Evolutionary conservation across 306 rosid genomes (phyloP).

Genomic region (Albizia julibrissin): DNA sequence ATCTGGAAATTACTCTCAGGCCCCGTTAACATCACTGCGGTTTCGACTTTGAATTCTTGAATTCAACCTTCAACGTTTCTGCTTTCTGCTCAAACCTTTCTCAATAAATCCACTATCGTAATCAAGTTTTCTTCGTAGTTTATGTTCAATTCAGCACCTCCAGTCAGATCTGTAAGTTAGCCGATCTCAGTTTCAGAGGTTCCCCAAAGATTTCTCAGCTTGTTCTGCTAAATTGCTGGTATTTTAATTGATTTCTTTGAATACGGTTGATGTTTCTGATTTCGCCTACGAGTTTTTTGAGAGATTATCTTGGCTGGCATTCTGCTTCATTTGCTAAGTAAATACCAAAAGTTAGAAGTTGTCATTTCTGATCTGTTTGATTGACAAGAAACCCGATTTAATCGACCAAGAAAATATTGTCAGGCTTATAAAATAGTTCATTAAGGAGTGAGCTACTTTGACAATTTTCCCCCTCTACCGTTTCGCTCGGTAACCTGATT

Average conservation of each 20-base stretch:
- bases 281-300: neutral
- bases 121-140: neutral
- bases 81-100: slow-evolving; percentile 30
- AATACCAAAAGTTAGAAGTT: neutral
- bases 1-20: slow-evolving; percentile 8
- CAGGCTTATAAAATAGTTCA: neutral
- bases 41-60: slow-evolving; percentile 31
- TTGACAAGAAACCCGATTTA: neutral
- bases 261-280: neutral
- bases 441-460: neutral
- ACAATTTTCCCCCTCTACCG: neutral
- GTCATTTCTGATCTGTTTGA: neutral
- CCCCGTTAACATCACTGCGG: neutral
- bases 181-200: neutral
- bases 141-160: neutral
- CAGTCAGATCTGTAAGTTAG: slow-evolving; percentile 30
- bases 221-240: neutral
- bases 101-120: neutral
- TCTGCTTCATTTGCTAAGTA: neutral
- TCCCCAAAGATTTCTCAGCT: neutral
- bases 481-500: neutral
- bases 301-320: neutral
- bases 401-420: neutral
- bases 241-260: neutral
- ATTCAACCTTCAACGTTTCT: slow-evolving; percentile 7